Conservation (phyloP, 208 protist genomes). For the Acanthamoeba lenticulata region DNA sequence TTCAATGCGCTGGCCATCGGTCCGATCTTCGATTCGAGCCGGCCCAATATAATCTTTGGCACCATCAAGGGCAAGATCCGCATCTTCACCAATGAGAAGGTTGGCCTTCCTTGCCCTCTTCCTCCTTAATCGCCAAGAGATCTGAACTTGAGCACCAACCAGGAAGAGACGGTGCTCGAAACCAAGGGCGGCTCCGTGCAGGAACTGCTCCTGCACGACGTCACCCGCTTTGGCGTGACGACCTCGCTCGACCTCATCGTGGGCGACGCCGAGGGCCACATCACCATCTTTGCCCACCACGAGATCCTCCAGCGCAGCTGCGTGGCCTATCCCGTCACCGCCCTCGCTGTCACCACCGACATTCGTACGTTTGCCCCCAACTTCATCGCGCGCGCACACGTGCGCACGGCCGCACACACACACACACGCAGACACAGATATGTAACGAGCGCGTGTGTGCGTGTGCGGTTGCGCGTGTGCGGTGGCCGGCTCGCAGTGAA, state of each 20-base stretch:
- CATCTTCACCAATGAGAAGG: neutral
- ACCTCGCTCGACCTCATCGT: constrained; percentile 30
- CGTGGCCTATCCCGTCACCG: constrained; percentile 32
- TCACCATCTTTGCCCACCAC: constrained; percentile 35
- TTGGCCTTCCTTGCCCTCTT: neutral
- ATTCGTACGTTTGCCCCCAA: neutral
- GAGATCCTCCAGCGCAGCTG: constrained; percentile 14
- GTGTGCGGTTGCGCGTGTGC: neutral
- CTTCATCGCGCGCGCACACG: neutral
- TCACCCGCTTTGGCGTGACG: constrained; percentile 30
- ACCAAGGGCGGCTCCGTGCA: constrained; percentile 41
- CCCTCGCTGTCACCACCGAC: neutral
- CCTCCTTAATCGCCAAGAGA: neutral
- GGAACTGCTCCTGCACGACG: constrained; percentile 1
- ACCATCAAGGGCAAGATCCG: constrained; percentile 53
- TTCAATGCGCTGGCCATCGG: constrained; percentile 3
- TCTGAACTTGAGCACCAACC: neutral
- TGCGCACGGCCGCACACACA: neutral
- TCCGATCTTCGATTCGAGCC: neutral
- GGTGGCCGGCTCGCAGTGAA: neutral
- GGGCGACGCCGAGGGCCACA: constrained; percentile 40
- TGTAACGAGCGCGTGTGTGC: no score
- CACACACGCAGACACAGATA: no score
- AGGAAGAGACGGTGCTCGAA: constrained; percentile 46
- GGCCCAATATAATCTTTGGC: constrained; percentile 16